Base-by-base conservation (phyloP, 768 basidiomycete species). In the Mycena floridula region DNA sequence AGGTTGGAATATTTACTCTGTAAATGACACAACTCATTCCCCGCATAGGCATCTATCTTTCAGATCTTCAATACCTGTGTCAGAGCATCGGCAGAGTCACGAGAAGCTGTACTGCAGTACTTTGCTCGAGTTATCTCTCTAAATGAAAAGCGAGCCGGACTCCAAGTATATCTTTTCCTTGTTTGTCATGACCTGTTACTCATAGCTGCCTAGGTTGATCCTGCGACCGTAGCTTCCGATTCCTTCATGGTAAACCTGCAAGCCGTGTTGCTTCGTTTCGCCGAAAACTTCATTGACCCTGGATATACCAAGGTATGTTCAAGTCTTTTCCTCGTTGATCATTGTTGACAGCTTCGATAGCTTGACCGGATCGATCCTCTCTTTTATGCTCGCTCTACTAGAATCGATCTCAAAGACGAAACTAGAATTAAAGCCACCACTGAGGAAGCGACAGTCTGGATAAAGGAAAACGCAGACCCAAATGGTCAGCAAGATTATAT, bases 271-370 rank as follows among this genome's bases (percentile, higher is more conserved):
- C 71, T 92, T 38, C 78, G 82, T 12, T 86, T 99, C 55, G 85
- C 91, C 23, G 90, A 94, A 52, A 95, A 95, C 0, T 95, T 97
- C 56, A 90, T 98, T 74, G 95, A 98, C 59, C 82, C 88, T 1
- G 79, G 74, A 43, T 97, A 85, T 54, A 79, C 84, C 35, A 98
- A 96, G 76, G 93, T 87, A 41, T 22, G 7, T 1, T 37, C 13
- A 21, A 23, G 25, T 16, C 8, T 42, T 21, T 20, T 8, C 2
- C n/a, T 18, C 28, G 18, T 43, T 26, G 6, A 18, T 13, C 9
- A 22, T 11, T 13, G 37, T 42, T 36, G 38, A 40, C 23, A 38
- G 25, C 46, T 11, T 49, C 15, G 44, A 9, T 21, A 96, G 89
- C 85, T 99, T 55, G 87, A 96, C 59, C 85, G 87, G 47, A 89